Base-by-base conservation (phyloP, 78 protist genomes). In the Tieghemostelium lacteum region DNA sequence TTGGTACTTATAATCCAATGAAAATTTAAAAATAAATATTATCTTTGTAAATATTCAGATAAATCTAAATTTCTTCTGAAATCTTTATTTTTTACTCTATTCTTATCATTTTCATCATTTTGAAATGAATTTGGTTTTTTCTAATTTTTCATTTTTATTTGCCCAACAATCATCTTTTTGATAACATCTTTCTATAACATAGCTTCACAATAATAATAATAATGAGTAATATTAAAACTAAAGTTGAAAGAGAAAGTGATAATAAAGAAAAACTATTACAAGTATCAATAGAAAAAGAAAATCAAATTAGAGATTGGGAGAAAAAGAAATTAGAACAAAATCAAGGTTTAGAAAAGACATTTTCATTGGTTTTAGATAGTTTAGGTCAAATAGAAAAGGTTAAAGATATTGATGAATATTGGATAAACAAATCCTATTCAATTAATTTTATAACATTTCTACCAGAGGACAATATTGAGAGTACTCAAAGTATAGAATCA, bases 351-450 rank as follows among this genome's bases (percentile, higher is more conserved):
- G 91, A 83, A 26, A 26, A 55, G 33, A 20, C 73, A 24, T 69
- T 54, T 24, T 55, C 91, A 19, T 33, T 83, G 26, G 61, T 69
- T 17, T 22, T 33, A 20, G 65, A 83, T 36, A 83, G 63, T 26
- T 60, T 83, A 40, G 91, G 91, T n/a, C 91, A 83, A 10, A 22
- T 40, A 31, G 78, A 55, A 45, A 66, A 60, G 39, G 57, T 26
- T 22, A 58, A 55, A 17, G 91, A 83, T 45, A 39, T 83, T 1
- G 78, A 83, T 60, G 62, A 6, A 16, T 69, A 58, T 42, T 83
- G 91, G 91, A 57, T 7, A 19, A 14, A 7, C 17, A 28, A 50
- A 42, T 36, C 66, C 3, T 34, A 60, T 24, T 24, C 34, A 2
- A 1, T 83, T n/a, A 40, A 61, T 12, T 49, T 83, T 1, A 49